Evolutionary conservation across 2,329 filamentous ascomycete species (phyloP).

Genomic region (Chaetomiaceae sp.): DNA sequence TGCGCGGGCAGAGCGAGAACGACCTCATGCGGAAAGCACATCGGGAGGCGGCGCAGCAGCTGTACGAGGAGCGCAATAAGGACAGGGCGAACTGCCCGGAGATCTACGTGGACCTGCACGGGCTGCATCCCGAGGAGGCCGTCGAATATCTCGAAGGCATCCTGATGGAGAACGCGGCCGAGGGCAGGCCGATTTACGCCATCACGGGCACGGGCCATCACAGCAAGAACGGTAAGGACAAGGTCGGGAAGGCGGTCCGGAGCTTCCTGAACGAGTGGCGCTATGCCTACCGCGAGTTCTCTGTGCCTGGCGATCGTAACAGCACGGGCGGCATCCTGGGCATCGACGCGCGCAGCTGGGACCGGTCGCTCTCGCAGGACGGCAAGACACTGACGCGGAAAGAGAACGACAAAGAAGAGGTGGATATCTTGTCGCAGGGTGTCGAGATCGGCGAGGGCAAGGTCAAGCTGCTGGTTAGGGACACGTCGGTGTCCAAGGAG

Average conservation of each 20-base stretch:
- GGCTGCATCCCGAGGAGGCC: slow-evolving; percentile 97
- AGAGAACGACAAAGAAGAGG: slow-evolving; percentile 39
- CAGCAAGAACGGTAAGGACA: slow-evolving; percentile 98
- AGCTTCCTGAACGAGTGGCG: slow-evolving; percentile 92
- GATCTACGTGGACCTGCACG: slow-evolving; percentile 92
- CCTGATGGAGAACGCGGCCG: slow-evolving; percentile 73
- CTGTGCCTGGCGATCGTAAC: slow-evolving; percentile 85
- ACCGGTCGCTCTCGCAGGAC: slow-evolving; percentile 54
- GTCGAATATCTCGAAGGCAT: slow-evolving; percentile 90
- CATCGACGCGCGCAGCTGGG: slow-evolving; percentile 64
- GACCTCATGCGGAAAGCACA: slow-evolving; percentile 96
- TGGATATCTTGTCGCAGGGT: slow-evolving; percentile 60
- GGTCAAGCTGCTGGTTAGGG: slow-evolving; percentile 60
- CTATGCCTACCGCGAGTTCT: slow-evolving; percentile 94
- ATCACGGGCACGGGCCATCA: slow-evolving; percentile 97
- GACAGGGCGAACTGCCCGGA: slow-evolving; percentile 58
- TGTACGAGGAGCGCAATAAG: slow-evolving; percentile 92
- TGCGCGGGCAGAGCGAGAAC: slow-evolving; percentile 94
- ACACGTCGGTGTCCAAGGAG: slow-evolving; percentile 37
- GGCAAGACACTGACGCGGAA: slow-evolving; percentile 37
- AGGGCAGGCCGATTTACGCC: slow-evolving; percentile 77
- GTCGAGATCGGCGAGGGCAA: slow-evolving; percentile 65
- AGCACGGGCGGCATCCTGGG: slow-evolving; percentile 73
- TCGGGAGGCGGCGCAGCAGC: slow-evolving; percentile 81
- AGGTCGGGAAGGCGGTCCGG: slow-evolving; percentile 90